A percentile compares a stretch with the other conserved stretches of the same genome.
Conservation (phyloP, 345 rosid genomes). For the Mercurialis annua region DNA sequence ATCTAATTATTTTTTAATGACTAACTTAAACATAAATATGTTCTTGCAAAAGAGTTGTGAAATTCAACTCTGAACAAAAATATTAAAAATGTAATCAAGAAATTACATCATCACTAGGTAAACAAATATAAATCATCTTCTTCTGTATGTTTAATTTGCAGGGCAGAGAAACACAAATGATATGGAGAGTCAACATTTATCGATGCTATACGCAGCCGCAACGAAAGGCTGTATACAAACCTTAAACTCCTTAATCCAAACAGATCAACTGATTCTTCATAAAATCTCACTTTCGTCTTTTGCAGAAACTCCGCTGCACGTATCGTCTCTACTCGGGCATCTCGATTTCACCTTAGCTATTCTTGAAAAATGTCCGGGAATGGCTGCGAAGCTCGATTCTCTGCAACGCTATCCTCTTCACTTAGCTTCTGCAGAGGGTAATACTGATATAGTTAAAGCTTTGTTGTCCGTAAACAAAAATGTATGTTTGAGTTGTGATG, state of each 20-base stretch:
- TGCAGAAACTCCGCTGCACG: constrained; percentile 12
- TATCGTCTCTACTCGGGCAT: constrained; percentile 13
- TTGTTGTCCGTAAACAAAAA: neutral
- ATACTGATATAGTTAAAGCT: constrained; percentile 2
- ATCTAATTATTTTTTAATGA: too few species aligned
- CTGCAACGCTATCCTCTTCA: constrained; percentile 10
- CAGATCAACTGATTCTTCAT: constrained; percentile 9
- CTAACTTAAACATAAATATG: too few species aligned
- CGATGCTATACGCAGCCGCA: constrained; percentile 5
- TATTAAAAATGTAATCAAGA: too few species aligned
- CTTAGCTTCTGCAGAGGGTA: constrained; percentile 17
- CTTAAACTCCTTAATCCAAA: constrained; percentile 3
- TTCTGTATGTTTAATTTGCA: too few species aligned
- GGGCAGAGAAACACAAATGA: too few species aligned
- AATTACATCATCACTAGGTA: too few species aligned
- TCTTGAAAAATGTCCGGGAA: neutral
- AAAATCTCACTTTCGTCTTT: neutral
- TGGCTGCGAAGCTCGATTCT: neutral
- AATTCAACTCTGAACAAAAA: too few species aligned
- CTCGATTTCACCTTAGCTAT: constrained; percentile 4
- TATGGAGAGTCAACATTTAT: neutral
- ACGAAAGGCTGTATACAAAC: neutral
- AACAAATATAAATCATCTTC: too few species aligned
- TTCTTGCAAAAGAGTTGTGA: too few species aligned
- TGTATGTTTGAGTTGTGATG: neutral